Conservation (phyloP, 2,329 filamentous ascomycete species). For the Colletotrichum zoysiae region DNA sequence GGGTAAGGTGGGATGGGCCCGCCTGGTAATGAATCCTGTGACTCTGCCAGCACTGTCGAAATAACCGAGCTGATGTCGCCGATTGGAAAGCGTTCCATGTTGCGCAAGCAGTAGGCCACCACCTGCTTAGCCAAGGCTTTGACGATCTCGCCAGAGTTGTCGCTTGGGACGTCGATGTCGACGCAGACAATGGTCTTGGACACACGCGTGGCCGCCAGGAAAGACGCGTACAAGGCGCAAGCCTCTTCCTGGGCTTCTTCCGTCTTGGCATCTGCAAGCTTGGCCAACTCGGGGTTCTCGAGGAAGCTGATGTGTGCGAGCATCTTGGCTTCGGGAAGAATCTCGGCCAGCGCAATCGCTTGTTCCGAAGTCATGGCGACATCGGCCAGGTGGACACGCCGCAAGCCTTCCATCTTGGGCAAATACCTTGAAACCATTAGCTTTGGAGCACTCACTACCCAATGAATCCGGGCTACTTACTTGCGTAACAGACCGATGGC, state of each 20-base stretch:
- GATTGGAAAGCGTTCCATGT: constrained; percentile 85
- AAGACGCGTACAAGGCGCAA: constrained; percentile 90
- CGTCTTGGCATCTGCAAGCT: constrained; percentile 79
- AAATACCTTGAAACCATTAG: constrained; percentile 68
- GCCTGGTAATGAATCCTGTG: constrained; percentile 45
- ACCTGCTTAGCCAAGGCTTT: constrained; percentile 93
- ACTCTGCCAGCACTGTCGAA: constrained; percentile 57
- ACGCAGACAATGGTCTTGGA: constrained; percentile 88
- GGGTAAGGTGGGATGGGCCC: constrained; percentile 67
- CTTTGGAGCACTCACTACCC: background rate
- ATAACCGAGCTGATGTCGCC: constrained; percentile 64
- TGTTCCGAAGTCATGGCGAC: constrained; percentile 88
- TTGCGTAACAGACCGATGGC: constrained; percentile 81
- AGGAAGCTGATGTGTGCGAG: constrained; percentile 90
- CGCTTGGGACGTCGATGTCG: constrained; percentile 88
- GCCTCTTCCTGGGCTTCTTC: constrained; percentile 91
- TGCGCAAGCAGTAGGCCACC: constrained; percentile 92
- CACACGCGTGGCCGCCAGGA: constrained; percentile 88
- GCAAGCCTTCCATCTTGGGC: constrained; percentile 81
- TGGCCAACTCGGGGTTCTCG: constrained; percentile 80
- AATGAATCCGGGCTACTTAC: constrained; percentile 58
- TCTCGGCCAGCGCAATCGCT: constrained; percentile 89
- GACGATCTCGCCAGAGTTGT: constrained; percentile 88
- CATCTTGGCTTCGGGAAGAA: constrained; percentile 84
- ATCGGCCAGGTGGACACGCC: constrained; percentile 87